phyloP scores from a whole-genome alignment of 352 stramenopile species.

The Pythium aquatile region DNA sequence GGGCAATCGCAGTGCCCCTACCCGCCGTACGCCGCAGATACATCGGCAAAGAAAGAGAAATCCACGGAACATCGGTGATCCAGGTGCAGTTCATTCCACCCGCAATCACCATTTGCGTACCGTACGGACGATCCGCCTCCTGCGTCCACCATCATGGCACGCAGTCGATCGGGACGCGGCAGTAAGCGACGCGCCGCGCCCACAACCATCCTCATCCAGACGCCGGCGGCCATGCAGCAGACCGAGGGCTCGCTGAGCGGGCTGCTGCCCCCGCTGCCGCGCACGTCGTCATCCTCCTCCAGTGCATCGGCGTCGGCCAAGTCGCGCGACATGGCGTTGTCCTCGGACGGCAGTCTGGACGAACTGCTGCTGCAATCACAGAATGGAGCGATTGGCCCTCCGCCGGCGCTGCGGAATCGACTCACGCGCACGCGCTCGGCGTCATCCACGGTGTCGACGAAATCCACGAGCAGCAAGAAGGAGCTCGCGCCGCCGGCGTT shows the following conservation, averaged over 20 bases:
- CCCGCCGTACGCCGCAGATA: not conserved
- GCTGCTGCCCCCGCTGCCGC: constrained; percentile 4
- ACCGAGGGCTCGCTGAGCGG: not conserved
- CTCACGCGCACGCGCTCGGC: constrained; percentile 20
- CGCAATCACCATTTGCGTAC: not conserved
- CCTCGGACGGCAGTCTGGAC: constrained; percentile 4
- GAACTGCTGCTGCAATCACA: not conserved
- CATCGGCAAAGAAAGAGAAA: not conserved
- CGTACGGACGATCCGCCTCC: not conserved
- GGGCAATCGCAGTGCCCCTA: not conserved
- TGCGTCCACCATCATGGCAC: constrained; percentile 4
- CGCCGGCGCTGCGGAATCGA: constrained; percentile 2
- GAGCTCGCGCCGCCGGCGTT: constrained; percentile 21
- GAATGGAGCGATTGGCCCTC: not conserved
- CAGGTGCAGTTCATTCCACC: no score
- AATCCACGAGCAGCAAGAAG: constrained; percentile 12
- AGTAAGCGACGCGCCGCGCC: constrained; percentile 20
- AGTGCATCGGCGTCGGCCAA: constrained; percentile 12
- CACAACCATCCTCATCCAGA: constrained; percentile 16
- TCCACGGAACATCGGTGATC: not conserved
- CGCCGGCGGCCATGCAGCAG: constrained; percentile 8
- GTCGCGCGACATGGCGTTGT: constrained; percentile 1
- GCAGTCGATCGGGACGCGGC: constrained; percentile 10
- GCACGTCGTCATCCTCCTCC: constrained; percentile 11
- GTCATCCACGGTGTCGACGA: constrained; percentile 19